Evolutionary conservation across 169 alveolate species (phyloP), one percentile per base, ranked within the genome.

Genomic region (Sarcocystis neurona): DNA sequence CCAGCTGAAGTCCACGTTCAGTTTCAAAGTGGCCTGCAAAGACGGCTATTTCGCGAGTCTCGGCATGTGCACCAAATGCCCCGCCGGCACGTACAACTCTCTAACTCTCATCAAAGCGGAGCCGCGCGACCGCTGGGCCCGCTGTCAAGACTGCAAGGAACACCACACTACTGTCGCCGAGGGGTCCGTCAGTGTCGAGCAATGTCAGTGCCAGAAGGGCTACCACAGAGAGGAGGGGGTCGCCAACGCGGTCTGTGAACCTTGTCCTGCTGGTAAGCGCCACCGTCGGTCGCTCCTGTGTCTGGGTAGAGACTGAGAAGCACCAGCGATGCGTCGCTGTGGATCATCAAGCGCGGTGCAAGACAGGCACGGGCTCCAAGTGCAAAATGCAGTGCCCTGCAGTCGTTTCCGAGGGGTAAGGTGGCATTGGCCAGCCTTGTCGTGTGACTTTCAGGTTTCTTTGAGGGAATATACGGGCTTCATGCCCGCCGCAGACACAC

Each of bases 151-250:
- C 23, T 74, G 89, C 43, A 53, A 37, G 20, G 56, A 39, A 27
- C 27, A 39, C 30, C 46, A 44, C 27, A 79, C 89, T 15, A 90
- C 94, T 10, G 78, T 92, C 43, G 85, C 90, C 27, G 75, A 46
- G 44, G 95, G 97, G 1, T 77, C 97, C 15, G 82, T 72, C 50
- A 92, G 96, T 60, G 79, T 48, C 37, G 94, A 85, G 23, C 92
- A 92, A 43, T 95, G 97, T 44, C 80, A 88, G 44, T 95, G 97
- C 66, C 92, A 94, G 78, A 89, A 91, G 48, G 97, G 97, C n/a
- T 94, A 94, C 72, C 93, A 94, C 82, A 70, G 74, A 32, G 89
- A 66, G 30, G 79, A 90, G 20, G 23, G 39, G 10, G 89, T 15
- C 23, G 50, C 32, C 50, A n/a, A 5, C 37, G 89, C 46, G 20